phyloP scores from a whole-genome alignment of 2,329 filamentous ascomycete species.

The Fusarium avenaceum region DNA sequence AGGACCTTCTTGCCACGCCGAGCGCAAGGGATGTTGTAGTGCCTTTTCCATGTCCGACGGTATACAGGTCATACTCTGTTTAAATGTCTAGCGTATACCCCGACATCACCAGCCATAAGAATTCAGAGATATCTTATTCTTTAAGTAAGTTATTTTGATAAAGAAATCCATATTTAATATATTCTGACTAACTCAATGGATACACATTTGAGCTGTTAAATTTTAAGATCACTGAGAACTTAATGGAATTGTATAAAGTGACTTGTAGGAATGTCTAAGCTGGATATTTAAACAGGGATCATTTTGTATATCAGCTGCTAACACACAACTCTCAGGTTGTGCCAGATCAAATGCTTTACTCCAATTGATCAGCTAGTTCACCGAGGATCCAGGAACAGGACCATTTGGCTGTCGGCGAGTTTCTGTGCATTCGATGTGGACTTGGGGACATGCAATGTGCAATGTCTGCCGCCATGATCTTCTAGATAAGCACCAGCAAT shows the following conservation, averaged over 20 bases:
- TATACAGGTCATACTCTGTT: not conserved
- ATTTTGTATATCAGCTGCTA: not conserved
- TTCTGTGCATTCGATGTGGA: slow-evolving; percentile 28
- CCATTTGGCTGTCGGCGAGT: slow-evolving; percentile 22
- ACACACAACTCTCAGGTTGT: slow-evolving; percentile 9
- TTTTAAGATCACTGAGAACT: too few species aligned
- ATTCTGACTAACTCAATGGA: too few species aligned
- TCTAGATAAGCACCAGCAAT: slow-evolving; percentile 37
- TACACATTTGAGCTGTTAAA: too few species aligned
- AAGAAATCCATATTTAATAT: too few species aligned
- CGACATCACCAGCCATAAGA: too few species aligned
- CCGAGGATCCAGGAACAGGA: slow-evolving; percentile 50
- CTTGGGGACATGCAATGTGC: slow-evolving; percentile 41
- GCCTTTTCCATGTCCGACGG: slow-evolving; percentile 33
- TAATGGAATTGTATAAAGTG: too few species aligned
- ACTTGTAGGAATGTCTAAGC: too few species aligned
- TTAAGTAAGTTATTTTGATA: too few species aligned
- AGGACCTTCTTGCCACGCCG: slow-evolving; percentile 49
- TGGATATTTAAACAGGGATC: too few species aligned
- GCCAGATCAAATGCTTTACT: slow-evolving; percentile 34
- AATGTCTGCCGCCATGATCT: slow-evolving; percentile 38
- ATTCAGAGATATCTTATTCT: too few species aligned
- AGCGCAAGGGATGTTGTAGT: slow-evolving; percentile 42
- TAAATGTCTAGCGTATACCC: too few species aligned
- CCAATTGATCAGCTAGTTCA: slow-evolving; percentile 47